Base-by-base conservation (phyloP, 164 flowering plant genomes). In the Cinnamomum micranthum region DNA sequence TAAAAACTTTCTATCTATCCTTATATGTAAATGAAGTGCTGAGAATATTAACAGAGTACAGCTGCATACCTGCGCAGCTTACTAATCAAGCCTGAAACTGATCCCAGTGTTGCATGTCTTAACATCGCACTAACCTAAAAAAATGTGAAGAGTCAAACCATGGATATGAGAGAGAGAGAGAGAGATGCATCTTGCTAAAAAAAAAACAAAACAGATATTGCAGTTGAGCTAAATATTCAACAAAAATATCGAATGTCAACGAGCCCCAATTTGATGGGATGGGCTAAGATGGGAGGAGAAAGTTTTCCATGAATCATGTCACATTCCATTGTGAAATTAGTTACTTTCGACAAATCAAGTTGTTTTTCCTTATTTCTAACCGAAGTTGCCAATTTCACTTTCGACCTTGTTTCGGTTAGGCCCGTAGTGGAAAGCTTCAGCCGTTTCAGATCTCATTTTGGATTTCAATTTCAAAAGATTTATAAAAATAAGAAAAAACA, bases 31-130 rank as follows among this genome's bases (percentile, higher is more conserved):
- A 55, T 9, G 11, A 15, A 55, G 19, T 17, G 13, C 6, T 55
- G 60, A 55, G 6, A 55, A 20, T 55, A 20, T 55, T 28, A 20
- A 13, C 52, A 58, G 51, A n/a, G 52, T 63, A 52, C 17, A 31
- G 67, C 74, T 68, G 10, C 74, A 77, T 86, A 95, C 98, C 93
- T 86, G 20, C 97, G 95, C 76, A 95, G 89, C 74, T 85, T 87
- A 83, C 82, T 89, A 72, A 93, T 72, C 66, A 95, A 79, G 50
- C 85, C 69, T 17, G 92, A 89, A 82, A 89, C 82, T 73, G 84
- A 84, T 58, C 85, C 71, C 50, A 85, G 50, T 15, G 92, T 79
- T 77, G 89, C 73, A 76, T 90, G 91, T 72, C 97, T 89, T 27
- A 90, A 65, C 83, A 91, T 78, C 74, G 81, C 87, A 76, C 79